Base-by-base conservation (phyloP, 108 stramenopile genomes). In the Licmophora abbreviata region DNA sequence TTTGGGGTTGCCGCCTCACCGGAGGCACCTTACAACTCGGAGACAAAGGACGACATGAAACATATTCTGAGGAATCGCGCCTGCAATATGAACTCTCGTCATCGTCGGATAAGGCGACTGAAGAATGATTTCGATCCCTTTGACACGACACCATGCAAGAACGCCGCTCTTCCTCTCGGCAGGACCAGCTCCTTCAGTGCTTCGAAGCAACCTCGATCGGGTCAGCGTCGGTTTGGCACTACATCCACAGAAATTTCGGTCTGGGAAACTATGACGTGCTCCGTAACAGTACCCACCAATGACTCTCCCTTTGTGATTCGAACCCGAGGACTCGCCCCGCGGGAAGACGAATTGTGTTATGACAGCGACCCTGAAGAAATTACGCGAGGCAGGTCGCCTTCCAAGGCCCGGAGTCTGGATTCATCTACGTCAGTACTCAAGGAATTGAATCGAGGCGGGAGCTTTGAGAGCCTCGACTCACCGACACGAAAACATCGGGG, bases 311-410 rank as follows among this genome's bases (percentile, higher is more conserved):
- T 55, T 4, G 29, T 36, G n/a, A 50, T 44, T 29, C 20, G 18
- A 0, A 22, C 35, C 31, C 30, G 34, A 0, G 42, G 17, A 6
- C 36, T 25, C 25, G 36, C 32, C 21, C 18, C 9, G 8, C 33
- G 18, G 10, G 59, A 68, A 24, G 60, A 63, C 11, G 51, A 51
- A 23, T 27, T 49, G 22, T 68, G 50, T 47, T 75, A 75, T 35
- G 74, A 75, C 29, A 65, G 64, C 21, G 74, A 75, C 37, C 74
- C 74, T 14, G 74, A 75, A 49, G 67, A 69, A n/a, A 63, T 64
- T 53, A 54, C 54, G 10, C 54, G 55, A 14, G 29, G 40, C 20
- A 43, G 66, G 15, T 1, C 15, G 33, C 23, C 9, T 18, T 33
- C 20, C 44, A 20, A 15, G n/a, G n/a, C n/a, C n/a, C n/a, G n/a